Evolutionary conservation across 345 rosid genomes (phyloP).

Genomic region (Iberis pinnata): DNA sequence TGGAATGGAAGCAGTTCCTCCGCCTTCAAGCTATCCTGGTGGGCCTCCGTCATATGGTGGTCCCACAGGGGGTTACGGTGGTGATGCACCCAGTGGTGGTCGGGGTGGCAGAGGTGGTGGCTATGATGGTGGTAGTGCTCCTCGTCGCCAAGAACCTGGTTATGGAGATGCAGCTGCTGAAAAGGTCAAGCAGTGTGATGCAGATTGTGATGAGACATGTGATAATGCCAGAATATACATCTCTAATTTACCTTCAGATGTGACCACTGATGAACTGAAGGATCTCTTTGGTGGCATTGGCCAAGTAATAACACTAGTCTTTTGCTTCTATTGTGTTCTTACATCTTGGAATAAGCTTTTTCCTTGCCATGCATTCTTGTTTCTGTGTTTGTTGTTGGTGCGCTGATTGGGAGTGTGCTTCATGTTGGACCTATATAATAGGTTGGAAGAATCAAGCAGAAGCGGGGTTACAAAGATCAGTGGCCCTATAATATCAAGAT

Average conservation of each 20-base stretch:
- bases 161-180: slow-evolving; percentile 41
- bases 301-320: slow-evolving; percentile 53
- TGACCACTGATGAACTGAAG: slow-evolving; percentile 73
- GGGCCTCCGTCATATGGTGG: slow-evolving; percentile 88
- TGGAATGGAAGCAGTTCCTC: slow-evolving; percentile 79
- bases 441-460: slow-evolving; percentile 97
- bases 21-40: slow-evolving; percentile 78
- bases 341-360: neutral
- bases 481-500: slow-evolving; percentile 97
- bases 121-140: slow-evolving; percentile 49
- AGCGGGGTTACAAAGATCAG: slow-evolving; percentile 93
- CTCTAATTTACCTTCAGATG: slow-evolving; percentile 92
- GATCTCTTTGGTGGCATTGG: slow-evolving; percentile 98
- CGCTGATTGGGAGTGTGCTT: slow-evolving; percentile 10
- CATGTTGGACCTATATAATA: slow-evolving; percentile 22
- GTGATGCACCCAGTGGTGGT: slow-evolving; percentile 46
- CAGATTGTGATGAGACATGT: slow-evolving; percentile 64
- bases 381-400: slow-evolving; percentile 7
- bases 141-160: slow-evolving; percentile 49
- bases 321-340: slow-evolving; percentile 23
- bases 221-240: slow-evolving; percentile 93
- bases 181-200: slow-evolving; percentile 83
- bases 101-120: slow-evolving; percentile 57
- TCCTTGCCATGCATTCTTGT: slow-evolving; percentile 8
- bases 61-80: slow-evolving; percentile 51